These are phyloP conservation scores for Thelephora ganbajun DNA, from an alignment of 768 basidiomycete genomes.

Conservation along the genomic window DNA sequence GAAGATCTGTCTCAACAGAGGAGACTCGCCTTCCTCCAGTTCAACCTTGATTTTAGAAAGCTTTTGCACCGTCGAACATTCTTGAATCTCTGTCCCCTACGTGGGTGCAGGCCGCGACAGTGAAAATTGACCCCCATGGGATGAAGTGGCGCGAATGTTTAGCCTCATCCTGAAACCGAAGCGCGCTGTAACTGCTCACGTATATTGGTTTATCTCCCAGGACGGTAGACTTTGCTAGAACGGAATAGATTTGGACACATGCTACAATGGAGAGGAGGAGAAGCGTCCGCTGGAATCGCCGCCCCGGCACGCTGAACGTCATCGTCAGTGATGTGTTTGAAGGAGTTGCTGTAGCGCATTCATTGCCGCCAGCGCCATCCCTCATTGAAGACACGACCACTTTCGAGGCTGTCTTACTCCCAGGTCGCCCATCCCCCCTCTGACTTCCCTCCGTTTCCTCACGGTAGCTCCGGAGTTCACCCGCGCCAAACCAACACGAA, in stretches of 20 bases:
- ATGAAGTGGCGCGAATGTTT: constrained; percentile 12
- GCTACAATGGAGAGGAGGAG: constrained; percentile 11
- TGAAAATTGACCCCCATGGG: constrained; percentile 6
- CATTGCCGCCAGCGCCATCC: not conserved
- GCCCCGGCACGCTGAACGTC: not conserved
- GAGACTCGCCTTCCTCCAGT: constrained; percentile 51
- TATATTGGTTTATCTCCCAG: too few species aligned
- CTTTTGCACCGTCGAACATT: constrained; percentile 26
- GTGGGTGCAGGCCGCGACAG: constrained; percentile 12
- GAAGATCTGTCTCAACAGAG: constrained; percentile 70
- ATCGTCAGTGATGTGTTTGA: not conserved
- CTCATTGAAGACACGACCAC: not conserved
- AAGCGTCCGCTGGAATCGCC: constrained; percentile 7
- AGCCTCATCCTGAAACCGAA: not conserved
- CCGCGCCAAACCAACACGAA: too few species aligned
- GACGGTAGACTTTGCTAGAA: not conserved
- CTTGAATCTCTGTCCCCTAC: constrained; percentile 30
- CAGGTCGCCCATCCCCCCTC: too few species aligned
- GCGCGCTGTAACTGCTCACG: too few species aligned
- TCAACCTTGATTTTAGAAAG: constrained; percentile 46
- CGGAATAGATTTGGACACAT: constrained; percentile 3
- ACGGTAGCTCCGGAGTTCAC: too few species aligned
- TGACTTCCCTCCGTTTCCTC: too few species aligned
- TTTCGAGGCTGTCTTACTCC: too few species aligned
- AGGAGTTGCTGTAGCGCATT: not conserved